Conservation (phyloP, 2,329 filamentous ascomycete species). For the Cercospora nicotianae region DNA sequence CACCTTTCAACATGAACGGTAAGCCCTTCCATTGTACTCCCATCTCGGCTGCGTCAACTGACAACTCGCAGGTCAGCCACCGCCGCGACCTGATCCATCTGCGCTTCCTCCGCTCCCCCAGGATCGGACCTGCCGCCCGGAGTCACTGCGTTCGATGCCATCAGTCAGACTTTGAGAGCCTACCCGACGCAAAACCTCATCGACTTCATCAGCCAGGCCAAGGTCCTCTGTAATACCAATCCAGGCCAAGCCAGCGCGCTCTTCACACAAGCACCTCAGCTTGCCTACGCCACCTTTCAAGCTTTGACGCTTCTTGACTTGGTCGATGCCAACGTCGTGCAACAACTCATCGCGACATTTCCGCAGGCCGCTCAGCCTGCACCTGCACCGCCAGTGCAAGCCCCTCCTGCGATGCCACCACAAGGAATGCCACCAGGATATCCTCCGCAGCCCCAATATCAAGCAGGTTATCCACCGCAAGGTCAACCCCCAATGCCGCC, state of each 20-base stretch:
- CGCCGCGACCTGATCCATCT: conserved; percentile 44
- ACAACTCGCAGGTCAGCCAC: not conserved
- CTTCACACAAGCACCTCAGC: conserved; percentile 83
- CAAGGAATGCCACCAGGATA: conserved; percentile 24
- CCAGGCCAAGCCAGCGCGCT: conserved; percentile 82
- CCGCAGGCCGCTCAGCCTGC: conserved; percentile 38
- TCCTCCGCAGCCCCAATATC: conserved; percentile 28
- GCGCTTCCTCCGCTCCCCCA: conserved; percentile 77
- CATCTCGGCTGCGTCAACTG: not conserved
- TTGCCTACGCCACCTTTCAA: conserved; percentile 94
- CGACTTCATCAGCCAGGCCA: conserved; percentile 93
- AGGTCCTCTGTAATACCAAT: conserved; percentile 78
- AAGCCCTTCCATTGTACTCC: not conserved
- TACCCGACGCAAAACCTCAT: conserved; percentile 86
- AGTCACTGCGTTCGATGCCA: conserved; percentile 82
- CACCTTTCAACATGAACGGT: conserved; percentile 48
- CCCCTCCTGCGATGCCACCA: conserved; percentile 34
- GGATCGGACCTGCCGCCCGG: conserved; percentile 82
- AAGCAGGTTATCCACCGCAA: conserved; percentile 19
- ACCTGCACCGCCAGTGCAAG: conserved; percentile 31
- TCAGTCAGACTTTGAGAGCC: conserved; percentile 84
- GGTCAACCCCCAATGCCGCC: conserved; percentile 20
- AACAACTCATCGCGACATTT: conserved; percentile 63
- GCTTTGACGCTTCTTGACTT: conserved; percentile 89
- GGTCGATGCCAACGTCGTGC: conserved; percentile 79